A percentile compares a stretch with the other conserved stretches of the same genome.
Evolutionary conservation across 805 yeast species (phyloP).

Genomic region (Hanseniaspora valbyensis): DNA sequence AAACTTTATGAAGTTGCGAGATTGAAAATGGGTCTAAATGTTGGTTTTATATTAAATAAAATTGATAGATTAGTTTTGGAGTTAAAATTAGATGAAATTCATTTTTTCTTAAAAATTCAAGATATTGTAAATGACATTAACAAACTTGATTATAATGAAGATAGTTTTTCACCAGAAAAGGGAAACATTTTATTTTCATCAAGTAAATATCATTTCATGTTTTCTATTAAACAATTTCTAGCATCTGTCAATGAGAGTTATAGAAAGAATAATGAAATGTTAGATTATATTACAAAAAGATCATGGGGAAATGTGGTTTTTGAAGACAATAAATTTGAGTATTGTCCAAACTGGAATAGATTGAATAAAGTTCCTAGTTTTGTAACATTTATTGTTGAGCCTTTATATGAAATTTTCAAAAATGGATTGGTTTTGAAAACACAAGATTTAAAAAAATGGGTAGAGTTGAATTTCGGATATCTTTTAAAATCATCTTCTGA

Average conservation of each 20-base stretch:
- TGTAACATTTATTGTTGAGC: constrained; percentile 56
- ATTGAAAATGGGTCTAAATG: constrained; percentile 42
- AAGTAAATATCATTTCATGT: constrained; percentile 47
- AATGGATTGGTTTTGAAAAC: constrained; percentile 46
- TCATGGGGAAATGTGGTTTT: constrained; percentile 73
- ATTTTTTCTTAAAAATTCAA: constrained; percentile 58
- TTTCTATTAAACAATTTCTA: constrained; percentile 59
- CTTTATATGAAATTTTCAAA: constrained; percentile 65
- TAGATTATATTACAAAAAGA: constrained; percentile 37
- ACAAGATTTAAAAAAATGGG: constrained; percentile 32
- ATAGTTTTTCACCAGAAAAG: constrained; percentile 46
- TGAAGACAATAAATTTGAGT: constrained; percentile 36
- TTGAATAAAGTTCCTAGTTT: constrained; percentile 37
- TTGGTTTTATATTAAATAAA: constrained; percentile 63
- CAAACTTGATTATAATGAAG: constrained; percentile 34
- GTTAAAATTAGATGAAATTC: constrained; percentile 59
- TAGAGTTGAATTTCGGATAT: constrained; percentile 42
- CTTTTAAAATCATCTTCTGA: constrained; percentile 22
- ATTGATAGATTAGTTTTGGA: constrained; percentile 79
- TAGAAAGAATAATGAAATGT: constrained; percentile 26
- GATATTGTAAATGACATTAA: constrained; percentile 57
- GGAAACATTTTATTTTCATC: constrained; percentile 72
- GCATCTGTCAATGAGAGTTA: constrained; percentile 35
- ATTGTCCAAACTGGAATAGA: constrained; percentile 23
- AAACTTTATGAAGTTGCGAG: constrained; percentile 31